phyloP scores from a whole-genome alignment of 2,329 filamentous ascomycete species.

The Colletotrichum eremochloae region DNA sequence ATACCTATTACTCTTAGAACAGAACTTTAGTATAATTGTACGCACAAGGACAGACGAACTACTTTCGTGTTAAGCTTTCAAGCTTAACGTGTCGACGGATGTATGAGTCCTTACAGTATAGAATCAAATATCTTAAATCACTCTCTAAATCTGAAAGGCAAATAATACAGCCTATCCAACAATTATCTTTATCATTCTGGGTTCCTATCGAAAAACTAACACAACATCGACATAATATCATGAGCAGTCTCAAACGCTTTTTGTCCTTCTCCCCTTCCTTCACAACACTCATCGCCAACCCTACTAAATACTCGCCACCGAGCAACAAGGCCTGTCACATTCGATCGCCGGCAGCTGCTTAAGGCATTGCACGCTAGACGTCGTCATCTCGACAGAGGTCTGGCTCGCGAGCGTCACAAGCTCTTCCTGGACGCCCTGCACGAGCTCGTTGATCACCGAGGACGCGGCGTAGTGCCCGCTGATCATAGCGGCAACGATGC shows the following conservation, averaged over 20 bases:
- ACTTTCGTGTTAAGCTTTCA: no score
- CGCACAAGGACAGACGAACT: no score
- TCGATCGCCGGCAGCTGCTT: slow-evolving; percentile 2
- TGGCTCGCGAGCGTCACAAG: not conserved
- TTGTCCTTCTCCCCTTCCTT: not conserved
- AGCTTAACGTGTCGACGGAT: no score
- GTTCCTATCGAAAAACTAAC: no score
- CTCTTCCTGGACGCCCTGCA: not conserved
- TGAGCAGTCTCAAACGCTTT: not conserved
- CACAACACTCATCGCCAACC: not conserved
- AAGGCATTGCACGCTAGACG: not conserved
- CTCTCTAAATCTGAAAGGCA: no score
- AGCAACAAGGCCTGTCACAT: slow-evolving; percentile 9
- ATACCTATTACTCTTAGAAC: no score
- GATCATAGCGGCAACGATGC: slow-evolving; percentile 10
- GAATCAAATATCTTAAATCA: no score
- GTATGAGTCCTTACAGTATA: no score
- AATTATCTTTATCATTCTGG: no score
- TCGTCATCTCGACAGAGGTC: not conserved
- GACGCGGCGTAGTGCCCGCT: slow-evolving; percentile 7
- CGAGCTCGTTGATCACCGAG: not conserved
- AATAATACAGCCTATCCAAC: no score
- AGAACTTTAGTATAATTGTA: no score
- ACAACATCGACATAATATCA: not conserved
- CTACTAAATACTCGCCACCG: not conserved